Evolutionary conservation across 345 rosid species (phyloP), one percentile per base, ranked within the genome.

Genomic region (Raphanus raphanistrum): DNA sequence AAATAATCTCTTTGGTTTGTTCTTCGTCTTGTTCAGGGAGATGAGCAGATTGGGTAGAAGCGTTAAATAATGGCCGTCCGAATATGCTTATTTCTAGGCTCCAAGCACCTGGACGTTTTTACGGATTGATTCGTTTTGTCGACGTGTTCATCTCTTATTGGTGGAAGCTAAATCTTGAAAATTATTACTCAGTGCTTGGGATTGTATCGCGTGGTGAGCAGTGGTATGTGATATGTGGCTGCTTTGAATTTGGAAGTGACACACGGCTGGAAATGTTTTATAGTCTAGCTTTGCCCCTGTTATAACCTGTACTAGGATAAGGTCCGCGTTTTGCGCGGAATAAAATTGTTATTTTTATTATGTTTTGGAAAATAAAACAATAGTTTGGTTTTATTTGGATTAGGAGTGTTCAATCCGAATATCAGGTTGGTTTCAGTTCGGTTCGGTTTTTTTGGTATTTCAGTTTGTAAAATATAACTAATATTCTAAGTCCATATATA

Each of bases 71-170:
- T 9, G 13, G 59, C 77, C 57, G 32, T 4, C 16, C 17, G 2
- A 75, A 69, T 26, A 3, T 41, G 50, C 58, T 76, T 11, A 25
- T 1, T 9, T 10, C 2, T 5, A 71, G 84, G 76, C 84, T 81
- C 78, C 66, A 81, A 84, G 96, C 81, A 90, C 83, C 91, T 86
- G 61, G 91, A 87, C 86, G 83, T 27, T 6, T 59, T 70, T 81
- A 8, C 21, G 58, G 33, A 0, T 0, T 10, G 21, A 43, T 27
- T 4, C 81, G 8, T 6, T 7, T 6, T 64, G 68, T 50, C 81
- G 57, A 82, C 83, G 85, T 89, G 94, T 80, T 57, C 0, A 2
- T 2, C 2, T 66, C 0, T 73, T 0, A 66, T 80, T 86, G 83
- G 89, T 2, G 9, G 2, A 25, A 4, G 0, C 6, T 13, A 43